Percentiles rank a stretch among this genome's conserved stretches.
phyloP scores from a whole-genome alignment of 331 rosid genomes.

The Malus hybrid region DNA sequence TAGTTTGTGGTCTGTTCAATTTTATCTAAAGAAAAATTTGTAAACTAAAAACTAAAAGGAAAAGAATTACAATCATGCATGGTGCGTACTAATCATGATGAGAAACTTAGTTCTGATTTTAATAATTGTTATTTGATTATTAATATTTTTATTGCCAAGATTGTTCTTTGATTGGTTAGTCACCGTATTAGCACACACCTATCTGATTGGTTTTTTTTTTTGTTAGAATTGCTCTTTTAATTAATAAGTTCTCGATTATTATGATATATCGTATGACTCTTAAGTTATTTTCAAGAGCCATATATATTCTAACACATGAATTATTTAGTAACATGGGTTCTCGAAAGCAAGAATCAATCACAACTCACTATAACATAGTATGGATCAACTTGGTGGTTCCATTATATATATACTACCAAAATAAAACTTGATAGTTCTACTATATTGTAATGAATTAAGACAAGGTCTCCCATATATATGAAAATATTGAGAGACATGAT shows the following conservation, averaged over 20 bases:
- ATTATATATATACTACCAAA: not conserved
- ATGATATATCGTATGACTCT: not conserved
- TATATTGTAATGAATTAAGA: not conserved
- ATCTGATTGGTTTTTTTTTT: not conserved
- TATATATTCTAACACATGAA: not conserved
- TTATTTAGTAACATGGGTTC: not conserved
- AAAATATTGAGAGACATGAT: not conserved
- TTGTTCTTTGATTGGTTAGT: not conserved
- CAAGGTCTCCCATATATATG: not conserved
- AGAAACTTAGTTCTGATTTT: too few relatives aligned
- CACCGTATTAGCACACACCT: not conserved
- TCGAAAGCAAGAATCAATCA: not conserved
- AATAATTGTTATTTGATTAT: too few relatives aligned
- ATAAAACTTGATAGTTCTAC: not conserved
- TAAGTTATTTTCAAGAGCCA: not conserved
- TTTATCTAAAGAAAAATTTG: too few relatives aligned
- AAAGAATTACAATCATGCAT: too few relatives aligned
- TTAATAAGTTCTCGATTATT: not conserved
- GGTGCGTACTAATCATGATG: too few relatives aligned
- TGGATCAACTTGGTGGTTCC: not conserved
- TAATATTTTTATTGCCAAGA: too few relatives aligned
- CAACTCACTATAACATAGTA: not conserved
- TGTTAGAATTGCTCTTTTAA: not conserved
- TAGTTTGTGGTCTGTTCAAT: not conserved
- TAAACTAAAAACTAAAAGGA: too few relatives aligned